These are phyloP conservation scores for Silene latifolia DNA, from an alignment of 148 eudicot genomes.

Conservation along the genomic window DNA sequence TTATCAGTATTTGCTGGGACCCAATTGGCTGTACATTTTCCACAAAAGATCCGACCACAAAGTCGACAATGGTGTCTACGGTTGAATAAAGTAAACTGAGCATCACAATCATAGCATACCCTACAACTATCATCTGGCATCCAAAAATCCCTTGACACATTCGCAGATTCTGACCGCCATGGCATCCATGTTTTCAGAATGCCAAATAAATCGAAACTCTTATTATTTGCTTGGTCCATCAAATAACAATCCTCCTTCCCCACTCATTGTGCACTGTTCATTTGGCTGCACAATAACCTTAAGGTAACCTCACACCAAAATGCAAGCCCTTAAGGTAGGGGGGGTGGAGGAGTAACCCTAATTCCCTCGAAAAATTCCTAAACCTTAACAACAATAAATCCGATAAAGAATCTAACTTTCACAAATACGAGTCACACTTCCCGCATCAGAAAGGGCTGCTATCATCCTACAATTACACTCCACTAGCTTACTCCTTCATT, in stretches of 20 bases:
- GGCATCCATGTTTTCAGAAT: constrained; percentile 73
- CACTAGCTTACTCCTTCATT: background rate
- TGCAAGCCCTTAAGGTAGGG: constrained; percentile 17
- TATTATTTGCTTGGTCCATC: constrained; percentile 58
- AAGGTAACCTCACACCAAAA: constrained; percentile 27
- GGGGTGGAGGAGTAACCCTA: constrained; percentile 28
- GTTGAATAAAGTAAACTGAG: constrained; percentile 70
- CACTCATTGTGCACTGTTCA: constrained; percentile 72
- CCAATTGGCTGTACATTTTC: constrained; percentile 78
- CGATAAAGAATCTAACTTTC: constrained; percentile 8
- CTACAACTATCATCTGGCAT: constrained; percentile 95
- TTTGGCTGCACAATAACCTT: constrained; percentile 49
- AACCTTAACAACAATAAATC: background rate
- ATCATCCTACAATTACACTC: constrained; percentile 12
- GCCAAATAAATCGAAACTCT: constrained; percentile 42
- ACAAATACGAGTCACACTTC: constrained; percentile 16
- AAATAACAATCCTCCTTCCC: constrained; percentile 45
- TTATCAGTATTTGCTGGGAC: constrained; percentile 50
- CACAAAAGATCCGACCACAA: constrained; percentile 91
- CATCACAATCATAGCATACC: constrained; percentile 93
- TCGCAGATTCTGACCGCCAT: constrained; percentile 55
- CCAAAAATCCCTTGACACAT: constrained; percentile 92
- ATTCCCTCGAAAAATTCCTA: background rate
- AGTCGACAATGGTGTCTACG: constrained; percentile 94
- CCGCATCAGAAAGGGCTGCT: constrained; percentile 5